A percentile compares a stretch with the other conserved stretches of the same genome.
phyloP scores from a whole-genome alignment of 768 basidiomycete species.

The Candolleomyces efflorescens region DNA sequence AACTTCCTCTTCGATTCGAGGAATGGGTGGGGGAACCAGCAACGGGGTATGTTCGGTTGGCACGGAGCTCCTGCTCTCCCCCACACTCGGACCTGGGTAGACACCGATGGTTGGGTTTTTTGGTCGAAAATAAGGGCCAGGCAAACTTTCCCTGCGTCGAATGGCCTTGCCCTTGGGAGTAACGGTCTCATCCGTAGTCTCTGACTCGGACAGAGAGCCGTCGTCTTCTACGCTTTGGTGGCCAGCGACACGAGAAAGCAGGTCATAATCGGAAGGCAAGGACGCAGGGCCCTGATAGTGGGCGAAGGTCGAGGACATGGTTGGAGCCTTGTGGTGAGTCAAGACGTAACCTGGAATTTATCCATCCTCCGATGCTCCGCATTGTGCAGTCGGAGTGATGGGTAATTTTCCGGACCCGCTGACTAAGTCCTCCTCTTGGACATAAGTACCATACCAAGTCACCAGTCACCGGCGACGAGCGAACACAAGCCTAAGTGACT shows the following conservation, averaged over 20 bases:
- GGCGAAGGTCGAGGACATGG: slow-evolving; percentile 47
- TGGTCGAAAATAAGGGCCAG: slow-evolving; percentile 30
- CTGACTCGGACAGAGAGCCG: slow-evolving; percentile 14
- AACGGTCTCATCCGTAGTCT: slow-evolving; percentile 10
- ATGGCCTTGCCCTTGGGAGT: slow-evolving; percentile 7
- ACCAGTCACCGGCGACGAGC: no score
- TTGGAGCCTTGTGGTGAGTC: background rate
- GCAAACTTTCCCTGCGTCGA: slow-evolving; percentile 19
- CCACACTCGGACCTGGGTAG: slow-evolving; percentile 11
- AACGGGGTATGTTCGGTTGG: slow-evolving; percentile 56
- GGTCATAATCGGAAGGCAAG: slow-evolving; percentile 61
- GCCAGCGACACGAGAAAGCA: slow-evolving; percentile 49
- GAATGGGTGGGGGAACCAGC: slow-evolving; percentile 44
- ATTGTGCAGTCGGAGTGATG: no score
- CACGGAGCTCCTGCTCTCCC: background rate
- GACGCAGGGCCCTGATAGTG: slow-evolving; percentile 57
- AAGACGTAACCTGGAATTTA: no score
- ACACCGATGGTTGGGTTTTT: slow-evolving; percentile 31
- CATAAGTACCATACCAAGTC: no score
- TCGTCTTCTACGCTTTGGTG: slow-evolving; percentile 18
- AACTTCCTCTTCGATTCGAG: slow-evolving; percentile 52
- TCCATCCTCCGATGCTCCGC: no score
- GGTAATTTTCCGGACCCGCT: no score
- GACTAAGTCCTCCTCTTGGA: no score
- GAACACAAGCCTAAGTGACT: no score